Percentiles rank a stretch among this genome's conserved stretches.
phyloP scores from a whole-genome alignment of 768 basidiomycete species.

The Rubroboletus pulcherrimus region DNA sequence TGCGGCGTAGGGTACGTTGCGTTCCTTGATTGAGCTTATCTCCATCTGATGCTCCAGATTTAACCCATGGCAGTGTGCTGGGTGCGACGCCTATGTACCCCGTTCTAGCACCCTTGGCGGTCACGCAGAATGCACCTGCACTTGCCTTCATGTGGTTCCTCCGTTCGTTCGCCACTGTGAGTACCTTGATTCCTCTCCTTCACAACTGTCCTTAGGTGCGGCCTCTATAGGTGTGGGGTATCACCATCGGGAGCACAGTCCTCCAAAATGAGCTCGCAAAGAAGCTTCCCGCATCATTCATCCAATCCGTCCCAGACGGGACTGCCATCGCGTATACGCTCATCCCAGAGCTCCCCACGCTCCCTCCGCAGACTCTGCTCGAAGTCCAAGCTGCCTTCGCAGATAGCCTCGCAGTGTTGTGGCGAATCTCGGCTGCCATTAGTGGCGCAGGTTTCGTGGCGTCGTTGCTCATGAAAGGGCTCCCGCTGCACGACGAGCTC shows the following conservation, averaged over 20 bases:
- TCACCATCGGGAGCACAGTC: slow-evolving; percentile 45
- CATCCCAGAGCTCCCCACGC: slow-evolving; percentile 39
- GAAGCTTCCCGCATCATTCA: slow-evolving; percentile 39
- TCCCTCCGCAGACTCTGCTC: slow-evolving; percentile 32
- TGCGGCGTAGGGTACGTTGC: slow-evolving; percentile 3
- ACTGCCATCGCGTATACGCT: slow-evolving; percentile 42
- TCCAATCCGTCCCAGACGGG: slow-evolving; percentile 32
- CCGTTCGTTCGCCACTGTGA: slow-evolving; percentile 35
- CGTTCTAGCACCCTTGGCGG: slow-evolving; percentile 43
- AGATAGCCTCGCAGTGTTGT: slow-evolving; percentile 35
- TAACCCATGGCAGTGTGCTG: not conserved
- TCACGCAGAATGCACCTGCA: slow-evolving; percentile 40
- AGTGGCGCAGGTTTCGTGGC: not conserved
- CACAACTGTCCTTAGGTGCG: not conserved
- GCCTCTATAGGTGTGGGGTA: slow-evolving; percentile 41
- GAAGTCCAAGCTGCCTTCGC: slow-evolving; percentile 43
- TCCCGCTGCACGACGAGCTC: not conserved
- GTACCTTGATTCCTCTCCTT: not conserved
- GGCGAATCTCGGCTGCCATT: slow-evolving; percentile 41
- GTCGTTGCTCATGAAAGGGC: slow-evolving; percentile 5
- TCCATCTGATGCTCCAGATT: not conserved
- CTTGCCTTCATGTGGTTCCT: slow-evolving; percentile 41
- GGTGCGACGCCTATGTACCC: slow-evolving; percentile 37
- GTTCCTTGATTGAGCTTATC: not conserved
- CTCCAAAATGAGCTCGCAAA: slow-evolving; percentile 46